phyloP scores from a whole-genome alignment of 441 rosid species.

The Rhodomyrtus psidioides region DNA sequence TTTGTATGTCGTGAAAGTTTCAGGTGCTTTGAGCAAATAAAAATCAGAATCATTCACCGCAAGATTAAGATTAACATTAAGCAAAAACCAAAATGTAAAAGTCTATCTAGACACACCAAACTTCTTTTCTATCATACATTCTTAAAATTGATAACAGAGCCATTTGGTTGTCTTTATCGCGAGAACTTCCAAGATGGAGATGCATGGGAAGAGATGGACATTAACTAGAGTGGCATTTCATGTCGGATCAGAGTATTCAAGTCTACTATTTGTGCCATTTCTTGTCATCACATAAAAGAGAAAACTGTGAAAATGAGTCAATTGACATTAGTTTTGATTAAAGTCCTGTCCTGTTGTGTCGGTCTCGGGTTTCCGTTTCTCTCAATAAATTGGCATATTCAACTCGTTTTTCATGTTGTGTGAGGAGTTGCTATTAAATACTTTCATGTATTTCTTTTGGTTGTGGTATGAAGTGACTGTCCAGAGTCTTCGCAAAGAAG shows the following conservation, averaged over 20 bases:
- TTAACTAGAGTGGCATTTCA: neutral
- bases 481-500: neutral
- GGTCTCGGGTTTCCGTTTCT: neutral
- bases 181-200: neutral
- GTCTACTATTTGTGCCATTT: neutral
- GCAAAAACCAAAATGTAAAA: neutral
- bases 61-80: neutral
- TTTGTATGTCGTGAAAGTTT: neutral
- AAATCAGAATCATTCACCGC: neutral
- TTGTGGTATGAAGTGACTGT: neutral
- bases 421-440: neutral
- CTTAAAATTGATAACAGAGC: too few relatives aligned
- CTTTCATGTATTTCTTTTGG: neutral
- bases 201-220: neutral
- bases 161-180: neutral
- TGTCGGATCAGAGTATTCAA: neutral
- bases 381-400: neutral
- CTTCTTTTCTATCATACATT: neutral
- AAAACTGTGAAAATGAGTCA: neutral
- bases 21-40: neutral
- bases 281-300: neutral
- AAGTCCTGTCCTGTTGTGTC: neutral
- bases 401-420: neutral
- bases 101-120: neutral
- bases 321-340: neutral